Conservation (phyloP, 1,284 basidiomycete genomes). For the Dichomitus squalens region DNA sequence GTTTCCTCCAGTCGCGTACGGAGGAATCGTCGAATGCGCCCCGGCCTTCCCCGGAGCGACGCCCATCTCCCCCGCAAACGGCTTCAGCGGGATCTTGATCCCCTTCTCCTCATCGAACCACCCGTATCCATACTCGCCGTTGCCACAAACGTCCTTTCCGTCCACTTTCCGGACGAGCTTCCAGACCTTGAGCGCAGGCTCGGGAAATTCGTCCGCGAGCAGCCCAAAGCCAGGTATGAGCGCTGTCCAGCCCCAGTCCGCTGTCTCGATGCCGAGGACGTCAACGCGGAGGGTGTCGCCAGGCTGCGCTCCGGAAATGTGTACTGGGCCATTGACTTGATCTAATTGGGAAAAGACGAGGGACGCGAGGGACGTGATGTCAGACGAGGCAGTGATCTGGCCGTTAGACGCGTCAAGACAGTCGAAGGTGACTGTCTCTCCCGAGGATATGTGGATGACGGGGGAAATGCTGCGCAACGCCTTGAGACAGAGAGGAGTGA, state of each 20-base stretch:
- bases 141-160: conserved; percentile 9
- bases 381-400: conserved; percentile 51
- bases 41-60: conserved; percentile 55
- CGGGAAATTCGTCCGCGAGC: conserved; percentile 54
- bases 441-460: conserved; percentile 49
- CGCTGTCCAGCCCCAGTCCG: conserved; percentile 64
- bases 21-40: conserved; percentile 62
- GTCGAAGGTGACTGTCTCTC: conserved; percentile 56
- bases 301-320: conserved; percentile 48
- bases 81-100: conserved; percentile 50
- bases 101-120: conserved; percentile 51
- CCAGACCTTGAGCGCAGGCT: conserved; percentile 57
- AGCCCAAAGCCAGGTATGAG: conserved; percentile 61
- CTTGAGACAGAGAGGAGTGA: neutral
- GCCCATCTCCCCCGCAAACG: conserved; percentile 69
- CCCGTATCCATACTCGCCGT: conserved; percentile 39
- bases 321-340: conserved; percentile 62
- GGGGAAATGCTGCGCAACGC: conserved; percentile 47
- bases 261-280: conserved; percentile 50
- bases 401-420: conserved; percentile 67
- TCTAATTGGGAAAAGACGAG: conserved; percentile 51
- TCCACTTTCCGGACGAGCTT: conserved; percentile 34
- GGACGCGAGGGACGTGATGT: conserved; percentile 35
- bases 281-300: conserved; percentile 64
- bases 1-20: conserved; percentile 62